Percentiles rank a stretch among this genome's conserved stretches.
Conservation (phyloP, 805 yeast species). For the Yarrowia sp. region DNA sequence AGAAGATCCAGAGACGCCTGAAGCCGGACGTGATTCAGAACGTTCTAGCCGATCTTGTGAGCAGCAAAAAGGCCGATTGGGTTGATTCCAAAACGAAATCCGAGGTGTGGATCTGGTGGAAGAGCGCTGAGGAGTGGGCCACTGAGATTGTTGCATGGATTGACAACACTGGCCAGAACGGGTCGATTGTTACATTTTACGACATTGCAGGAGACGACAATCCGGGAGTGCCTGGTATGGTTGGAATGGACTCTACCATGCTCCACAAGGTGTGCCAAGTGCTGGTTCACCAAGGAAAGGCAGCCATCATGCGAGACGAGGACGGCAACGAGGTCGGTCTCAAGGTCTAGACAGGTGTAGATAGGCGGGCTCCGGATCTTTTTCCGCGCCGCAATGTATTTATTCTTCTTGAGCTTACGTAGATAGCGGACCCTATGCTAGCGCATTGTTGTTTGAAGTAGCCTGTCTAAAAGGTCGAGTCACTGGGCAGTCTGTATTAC, state of each 20-base stretch:
- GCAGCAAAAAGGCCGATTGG: slow-evolving; percentile 57
- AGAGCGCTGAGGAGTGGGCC: slow-evolving; percentile 67
- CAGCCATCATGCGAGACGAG: slow-evolving; percentile 67
- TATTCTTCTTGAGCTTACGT: not conserved
- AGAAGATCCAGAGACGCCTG: slow-evolving; percentile 43
- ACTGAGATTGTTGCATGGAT: slow-evolving; percentile 61
- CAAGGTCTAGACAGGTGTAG: slow-evolving; percentile 43
- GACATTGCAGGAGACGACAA: slow-evolving; percentile 69
- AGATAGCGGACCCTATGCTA: too few relatives aligned
- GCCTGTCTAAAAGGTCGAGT: too few relatives aligned
- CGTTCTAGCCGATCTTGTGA: slow-evolving; percentile 57
- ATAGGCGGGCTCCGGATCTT: too few relatives aligned
- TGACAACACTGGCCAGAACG: slow-evolving; percentile 75
- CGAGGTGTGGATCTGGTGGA: slow-evolving; percentile 59
- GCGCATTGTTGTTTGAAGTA: too few relatives aligned
- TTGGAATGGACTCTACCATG: slow-evolving; percentile 57
- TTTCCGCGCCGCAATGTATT: too few relatives aligned
- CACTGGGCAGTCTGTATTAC: too few relatives aligned
- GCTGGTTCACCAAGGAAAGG: slow-evolving; percentile 66
- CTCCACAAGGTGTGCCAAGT: slow-evolving; percentile 55
- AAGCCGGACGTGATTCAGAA: slow-evolving; percentile 54
- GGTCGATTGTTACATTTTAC: slow-evolving; percentile 74
- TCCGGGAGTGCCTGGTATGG: slow-evolving; percentile 53
- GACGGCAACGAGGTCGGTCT: slow-evolving; percentile 67
- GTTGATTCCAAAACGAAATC: slow-evolving; percentile 38